These are phyloP conservation scores for Dothistroma pini DNA, from an alignment of 2,329 filamentous ascomycete species.

Conservation along the genomic window DNA sequence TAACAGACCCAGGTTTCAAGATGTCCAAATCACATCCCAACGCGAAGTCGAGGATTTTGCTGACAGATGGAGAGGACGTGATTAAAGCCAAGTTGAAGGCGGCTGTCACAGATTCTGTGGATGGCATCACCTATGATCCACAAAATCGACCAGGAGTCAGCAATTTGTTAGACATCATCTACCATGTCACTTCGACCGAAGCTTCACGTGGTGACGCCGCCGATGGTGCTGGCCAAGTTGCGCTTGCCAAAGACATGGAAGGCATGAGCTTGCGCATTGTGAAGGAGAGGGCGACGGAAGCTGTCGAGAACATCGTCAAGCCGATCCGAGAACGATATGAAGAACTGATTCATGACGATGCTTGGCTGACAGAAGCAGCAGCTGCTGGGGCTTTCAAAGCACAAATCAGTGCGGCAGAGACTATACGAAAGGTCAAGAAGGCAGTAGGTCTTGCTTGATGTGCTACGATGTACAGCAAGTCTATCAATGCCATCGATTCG, in stretches of 20 bases:
- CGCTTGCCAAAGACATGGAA: conserved; percentile 46
- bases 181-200: conserved; percentile 45
- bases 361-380: conserved; percentile 54
- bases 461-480: no score
- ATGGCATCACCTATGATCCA: conserved; percentile 69
- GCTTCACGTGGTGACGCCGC: background rate
- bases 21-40: conserved; percentile 90
- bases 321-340: conserved; percentile 57
- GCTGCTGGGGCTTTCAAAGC: conserved; percentile 58
- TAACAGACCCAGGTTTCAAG: conserved; percentile 71
- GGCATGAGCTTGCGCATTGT: conserved; percentile 53
- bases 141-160: conserved; percentile 71
- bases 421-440: conserved; percentile 45
- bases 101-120: conserved; percentile 72
- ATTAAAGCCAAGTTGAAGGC: conserved; percentile 67
- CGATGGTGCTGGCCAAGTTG: conserved; percentile 37
- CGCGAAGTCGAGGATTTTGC: conserved; percentile 70
- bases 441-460: conserved; percentile 40
- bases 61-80: conserved; percentile 64
- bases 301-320: conserved; percentile 52
- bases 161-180: conserved; percentile 79
- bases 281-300: conserved; percentile 61
- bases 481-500: no score
- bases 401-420: conserved; percentile 54
- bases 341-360: conserved; percentile 49